Evolutionary conservation across 2,329 filamentous ascomycete genomes (phyloP), one percentile per base, ranked within the genome.

Genomic region (Colletotrichum limetticola): DNA sequence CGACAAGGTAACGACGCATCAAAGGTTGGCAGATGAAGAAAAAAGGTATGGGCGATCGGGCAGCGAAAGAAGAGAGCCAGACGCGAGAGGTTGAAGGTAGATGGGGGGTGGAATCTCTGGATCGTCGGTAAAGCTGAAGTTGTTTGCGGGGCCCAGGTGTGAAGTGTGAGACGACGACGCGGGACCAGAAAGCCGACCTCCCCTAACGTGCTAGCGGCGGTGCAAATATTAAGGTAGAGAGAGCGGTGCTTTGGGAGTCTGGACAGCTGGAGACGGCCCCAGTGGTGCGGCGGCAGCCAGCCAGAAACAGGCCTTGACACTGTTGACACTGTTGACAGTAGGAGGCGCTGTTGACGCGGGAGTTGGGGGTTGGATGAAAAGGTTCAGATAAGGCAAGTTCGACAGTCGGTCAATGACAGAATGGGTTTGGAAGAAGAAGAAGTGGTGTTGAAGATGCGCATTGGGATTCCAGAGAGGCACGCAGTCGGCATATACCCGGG

Each of bases 131-230:
- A 72, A 72, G 62, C 71, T 71, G 74, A 68, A 69, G 68, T 75
- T 74, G 74, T 73, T 74, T 75, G 74, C 74, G 74, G 74, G 74
- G 74, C 74, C 72, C 57, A 68, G 74, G 65, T 75, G 61, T 75
- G 66, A 71, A 72, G 35, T 71, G 74, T 75, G 74, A 68, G 68
- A 74, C 72, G 65, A 74, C 72, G 55, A 72, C 74, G 63, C 71
- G 74, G 74, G 71, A 74, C 71, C 68, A 74, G 67, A 70, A 49
- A 71, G 71, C 71, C 66, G 71, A 52, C 53, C 60, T 71, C 71
- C 61, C 71, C 68, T 74, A 74, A 72, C 37, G 62, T 74, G 68
- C 68, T 74, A 72, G 71, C 68, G 61, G 71, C 68, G 71, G 71
- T 74, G 71, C 16, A 60, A 72, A 72, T 74, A 72, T 66, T 62